These are phyloP conservation scores for Canariomyces notabilis DNA, from an alignment of 2,329 filamentous ascomycete species.

Conservation along the genomic window DNA sequence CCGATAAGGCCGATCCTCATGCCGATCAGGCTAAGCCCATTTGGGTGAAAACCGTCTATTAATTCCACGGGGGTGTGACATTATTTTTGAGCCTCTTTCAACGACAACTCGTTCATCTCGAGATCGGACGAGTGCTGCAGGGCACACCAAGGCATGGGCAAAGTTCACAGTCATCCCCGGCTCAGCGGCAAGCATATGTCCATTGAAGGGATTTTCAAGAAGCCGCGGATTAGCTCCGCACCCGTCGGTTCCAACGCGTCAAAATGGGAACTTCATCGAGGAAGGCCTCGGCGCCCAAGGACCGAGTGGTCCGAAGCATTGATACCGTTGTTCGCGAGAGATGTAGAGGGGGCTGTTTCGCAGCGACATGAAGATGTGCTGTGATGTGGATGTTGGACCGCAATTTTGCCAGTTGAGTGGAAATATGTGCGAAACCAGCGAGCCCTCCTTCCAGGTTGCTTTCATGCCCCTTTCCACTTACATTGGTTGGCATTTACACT, in stretches of 20 bases:
- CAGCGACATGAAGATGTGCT: neutral
- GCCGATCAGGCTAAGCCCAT: neutral
- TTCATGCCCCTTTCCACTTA: too few relatives aligned
- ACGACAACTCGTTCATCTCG: conserved; percentile 9
- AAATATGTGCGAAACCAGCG: too few relatives aligned
- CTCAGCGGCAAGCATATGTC: neutral
- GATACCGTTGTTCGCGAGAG: neutral
- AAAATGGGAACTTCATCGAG: neutral
- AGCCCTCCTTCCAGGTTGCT: too few relatives aligned
- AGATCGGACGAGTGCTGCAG: conserved; percentile 4
- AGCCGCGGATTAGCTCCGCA: neutral
- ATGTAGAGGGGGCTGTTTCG: neutral
- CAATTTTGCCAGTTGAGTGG: neutral
- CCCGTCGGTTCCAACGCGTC: neutral
- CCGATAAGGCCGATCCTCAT: neutral
- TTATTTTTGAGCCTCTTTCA: conserved; percentile 15
- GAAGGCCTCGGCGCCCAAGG: neutral
- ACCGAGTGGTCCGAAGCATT: neutral
- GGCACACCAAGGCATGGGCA: neutral
- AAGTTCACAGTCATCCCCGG: neutral
- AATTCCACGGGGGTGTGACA: neutral
- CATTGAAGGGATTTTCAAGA: neutral
- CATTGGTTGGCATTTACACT: too few relatives aligned
- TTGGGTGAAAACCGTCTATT: neutral
- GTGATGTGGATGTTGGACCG: neutral